Base-by-base conservation (phyloP, 2,329 filamentous ascomycete genomes). In the Cryphonectria naterciae region DNA sequence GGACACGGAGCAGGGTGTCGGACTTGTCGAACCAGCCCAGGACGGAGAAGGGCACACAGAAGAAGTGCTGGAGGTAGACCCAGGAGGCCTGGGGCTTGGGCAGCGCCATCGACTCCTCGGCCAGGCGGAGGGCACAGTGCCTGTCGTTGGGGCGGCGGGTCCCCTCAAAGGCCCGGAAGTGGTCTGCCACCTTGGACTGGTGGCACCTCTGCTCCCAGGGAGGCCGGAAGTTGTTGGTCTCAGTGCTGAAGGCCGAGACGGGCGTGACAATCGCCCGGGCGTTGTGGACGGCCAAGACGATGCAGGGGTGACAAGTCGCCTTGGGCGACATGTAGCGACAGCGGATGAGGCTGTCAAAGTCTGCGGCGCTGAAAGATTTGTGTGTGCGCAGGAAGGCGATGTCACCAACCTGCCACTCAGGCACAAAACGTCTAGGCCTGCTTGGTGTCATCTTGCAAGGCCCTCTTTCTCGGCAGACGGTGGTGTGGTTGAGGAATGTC, bases 271-370 rank as follows among this genome's bases (percentile, higher is more conserved):
- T 73, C 43, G 75, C 76, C 15, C 43, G 69, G 5, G 62, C 67
- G 46, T 75, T 63, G 0, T 56, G 13, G 6, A 70, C 69, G 11
- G 73, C 70, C 8, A 82, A 74, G 63, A 82, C 76, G 60, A 82
- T 79, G 65, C 79, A 78, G 0, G 80, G 80, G 72, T 81, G 80
- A 37, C 71, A 65, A 2, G 77, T 77, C 0, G 80, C 79, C 0
- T 32, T 35, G 2, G 1, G 1, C 0, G 54, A 69, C 0, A 80
- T 5, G 60, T 77, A 74, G 17, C 73, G 68, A 22, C 65, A 70
- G 8, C 66, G 37, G 13, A 77, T 71, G 46, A 79, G 72, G 35
- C 74, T 35, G 1, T 69, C 10, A 28, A 70, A 62, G n/a, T 79
- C 76, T 0, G 28, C 37, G 1, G 46, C 0, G 19, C 35, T 69